phyloP scores from a whole-genome alignment of 2,329 filamentous ascomycete genomes.

The Hypoxylon sp. region DNA sequence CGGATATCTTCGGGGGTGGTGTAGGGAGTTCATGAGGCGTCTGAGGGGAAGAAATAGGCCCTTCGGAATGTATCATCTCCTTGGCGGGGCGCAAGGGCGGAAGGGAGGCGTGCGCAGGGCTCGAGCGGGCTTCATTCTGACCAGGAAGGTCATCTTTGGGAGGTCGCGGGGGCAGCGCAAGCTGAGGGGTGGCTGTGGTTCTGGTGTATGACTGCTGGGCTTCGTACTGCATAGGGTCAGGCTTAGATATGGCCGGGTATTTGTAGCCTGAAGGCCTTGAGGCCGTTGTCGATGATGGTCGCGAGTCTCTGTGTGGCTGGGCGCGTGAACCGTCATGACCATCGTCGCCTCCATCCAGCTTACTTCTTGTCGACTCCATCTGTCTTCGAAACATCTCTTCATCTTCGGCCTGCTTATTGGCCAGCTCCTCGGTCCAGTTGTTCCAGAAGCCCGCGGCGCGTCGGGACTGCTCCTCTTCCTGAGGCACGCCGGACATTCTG shows the following conservation, averaged over 20 bases:
- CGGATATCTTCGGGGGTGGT: slow-evolving; percentile 46
- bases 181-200: slow-evolving; percentile 41
- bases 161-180: slow-evolving; percentile 44
- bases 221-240: slow-evolving; percentile 57
- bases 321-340: slow-evolving; percentile 38
- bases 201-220: slow-evolving; percentile 32
- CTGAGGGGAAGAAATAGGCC: slow-evolving; percentile 36
- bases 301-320: slow-evolving; percentile 32
- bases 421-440: slow-evolving; percentile 50
- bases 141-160: slow-evolving; percentile 46
- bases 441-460: slow-evolving; percentile 57
- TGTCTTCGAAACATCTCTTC: slow-evolving; percentile 58
- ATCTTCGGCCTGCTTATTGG: slow-evolving; percentile 44
- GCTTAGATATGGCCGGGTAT: slow-evolving; percentile 65
- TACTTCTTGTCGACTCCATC: slow-evolving; percentile 61
- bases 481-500: slow-evolving; percentile 63
- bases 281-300: background rate
- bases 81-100: slow-evolving; percentile 46
- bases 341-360: slow-evolving; percentile 49
- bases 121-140: slow-evolving; percentile 9
- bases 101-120: slow-evolving; percentile 16
- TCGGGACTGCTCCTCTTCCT: slow-evolving; percentile 64
- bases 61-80: slow-evolving; percentile 41
- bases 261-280: slow-evolving; percentile 50
- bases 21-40: slow-evolving; percentile 35